A percentile compares a stretch with the other conserved stretches of the same genome.
phyloP scores from a whole-genome alignment of 352 stramenopile genomes.

The Globisporangium viniferum region DNA sequence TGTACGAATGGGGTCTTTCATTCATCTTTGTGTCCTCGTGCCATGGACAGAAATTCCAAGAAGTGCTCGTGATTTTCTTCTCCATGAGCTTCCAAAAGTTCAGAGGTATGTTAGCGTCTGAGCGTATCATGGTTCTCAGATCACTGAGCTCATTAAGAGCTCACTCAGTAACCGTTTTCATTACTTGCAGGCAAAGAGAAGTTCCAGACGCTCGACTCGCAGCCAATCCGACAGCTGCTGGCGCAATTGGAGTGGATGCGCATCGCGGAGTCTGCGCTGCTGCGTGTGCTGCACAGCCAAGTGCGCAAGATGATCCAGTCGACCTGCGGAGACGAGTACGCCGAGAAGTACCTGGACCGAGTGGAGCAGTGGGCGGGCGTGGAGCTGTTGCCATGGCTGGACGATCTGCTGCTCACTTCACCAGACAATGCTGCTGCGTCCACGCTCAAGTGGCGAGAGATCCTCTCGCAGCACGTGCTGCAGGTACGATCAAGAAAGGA shows the following conservation, averaged over 20 bases:
- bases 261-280: conserved; percentile 43
- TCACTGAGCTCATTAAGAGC: background rate
- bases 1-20: background rate
- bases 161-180: background rate
- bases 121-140: background rate
- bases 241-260: conserved; percentile 61
- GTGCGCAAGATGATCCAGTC: conserved; percentile 44
- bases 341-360: conserved; percentile 37
- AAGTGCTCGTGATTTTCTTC: conserved; percentile 65
- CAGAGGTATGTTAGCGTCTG: conserved; percentile 10
- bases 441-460: conserved; percentile 36
- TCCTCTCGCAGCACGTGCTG: conserved; percentile 47
- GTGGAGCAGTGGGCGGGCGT: conserved; percentile 51
- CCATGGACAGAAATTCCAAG: conserved; percentile 44
- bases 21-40: background rate
- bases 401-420: conserved; percentile 36
- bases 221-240: conserved; percentile 43
- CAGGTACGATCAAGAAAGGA: conserved; percentile 8
- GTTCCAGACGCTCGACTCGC: conserved; percentile 44
- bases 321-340: conserved; percentile 51
- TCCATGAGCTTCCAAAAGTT: conserved; percentile 76
- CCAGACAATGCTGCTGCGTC: background rate
- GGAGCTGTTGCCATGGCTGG: conserved; percentile 59
- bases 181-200: conserved; percentile 36
- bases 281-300: conserved; percentile 52